Evolutionary conservation across 139 green algal species (phyloP), one percentile per base, ranked within the genome.

Genomic region (Chlamydomonas sp.): DNA sequence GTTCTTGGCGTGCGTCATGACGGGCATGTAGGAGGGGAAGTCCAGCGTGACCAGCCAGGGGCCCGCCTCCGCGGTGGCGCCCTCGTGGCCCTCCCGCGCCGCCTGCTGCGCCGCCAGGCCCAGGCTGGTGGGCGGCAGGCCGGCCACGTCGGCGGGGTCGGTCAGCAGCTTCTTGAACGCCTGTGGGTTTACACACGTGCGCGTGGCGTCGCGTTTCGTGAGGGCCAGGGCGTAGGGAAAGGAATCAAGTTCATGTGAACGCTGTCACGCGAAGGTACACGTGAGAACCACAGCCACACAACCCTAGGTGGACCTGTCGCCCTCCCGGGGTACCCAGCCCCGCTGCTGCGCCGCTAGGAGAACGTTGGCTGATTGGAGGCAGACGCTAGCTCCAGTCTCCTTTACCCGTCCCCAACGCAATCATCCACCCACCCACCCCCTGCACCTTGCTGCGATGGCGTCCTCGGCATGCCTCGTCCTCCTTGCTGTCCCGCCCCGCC

Each of bases 41-140:
- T 99, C 97, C 60, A 99, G 94, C 0, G 97, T 99, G 89, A 99
- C 93, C 14, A 99, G 89, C 85, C 97, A 99, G 31, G 97, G 97
- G 0, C 97, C 97, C 0, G 87, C 82, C 92, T 97, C 96, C 4
- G 95, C 17, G 18, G 96, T 98, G n/a, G 96, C 95, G 18, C 82
- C 93, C 85, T 95, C 92, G 69, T 98, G 95, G 0, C 96, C 97
- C 62, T 84, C 88, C 88, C 94, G 93, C 4, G 83, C 84, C 60
- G 91, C 87, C 57, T 77, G 62, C 85, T 93, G 90, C 18, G 93
- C 92, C 15, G 95, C 95, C 66, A 96, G 86, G 16, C 81, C 94
- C 80, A 98, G 95, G 1, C 96, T 96, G 63, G 92, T 94, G 63
- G 90, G 78, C 0, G 97, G 97, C 69, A 99, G 92, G 1, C 97